Evolutionary conservation across 2,329 filamentous ascomycete species (phyloP), one percentile per base, ranked within the genome.

Genomic region (Sarocladium oryzae): DNA sequence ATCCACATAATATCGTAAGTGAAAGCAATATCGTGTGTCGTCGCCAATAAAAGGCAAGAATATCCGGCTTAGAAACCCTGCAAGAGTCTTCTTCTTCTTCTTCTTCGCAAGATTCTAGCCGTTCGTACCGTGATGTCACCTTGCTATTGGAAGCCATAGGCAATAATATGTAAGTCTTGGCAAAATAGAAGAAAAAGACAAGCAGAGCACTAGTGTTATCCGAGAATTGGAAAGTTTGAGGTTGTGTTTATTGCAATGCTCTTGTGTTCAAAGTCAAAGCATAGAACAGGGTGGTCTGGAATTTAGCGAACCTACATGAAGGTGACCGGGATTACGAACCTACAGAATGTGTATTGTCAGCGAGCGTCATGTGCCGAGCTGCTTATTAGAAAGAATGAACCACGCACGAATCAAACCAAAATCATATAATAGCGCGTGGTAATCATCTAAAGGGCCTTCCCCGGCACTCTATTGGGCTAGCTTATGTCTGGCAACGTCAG

Each of bases 101-200:
- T 36, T 36, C 33, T 36, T 36, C 33, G 33, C 33, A 36, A 36
- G 33, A 36, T 36, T 36, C 33, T 36, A 36, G 33, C 33, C 33
- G 33, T 36, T 36, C 33, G 33, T 36, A 36, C 33, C 33, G 33
- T 36, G 33, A 36, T 36, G 33, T 15, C 33, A 36, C 33, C 33
- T 36, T 36, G 33, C 33, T 36, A 36, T 36, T 36, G n/a, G 33
- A 36, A 36, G 33, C 33, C 33, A 36, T 36, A 36, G 33, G 33
- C 33, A 36, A 36, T 36, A 36, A 36, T 36, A 36, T 36, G 33
- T 36, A 36, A 36, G 33, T 36, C 33, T 36, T 36, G 33, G 33
- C 33, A 36, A 36, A 36, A 36, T 36, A 36, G 33, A 36, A 36
- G 33, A 36, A 36, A 36, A 36, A 36, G 33, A 36, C 33, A 36